Evolutionary conservation across 371 early-diverging fungal genomes (phyloP), one percentile per base, ranked within the genome.

Genomic region (Fennellomyces sp.): DNA sequence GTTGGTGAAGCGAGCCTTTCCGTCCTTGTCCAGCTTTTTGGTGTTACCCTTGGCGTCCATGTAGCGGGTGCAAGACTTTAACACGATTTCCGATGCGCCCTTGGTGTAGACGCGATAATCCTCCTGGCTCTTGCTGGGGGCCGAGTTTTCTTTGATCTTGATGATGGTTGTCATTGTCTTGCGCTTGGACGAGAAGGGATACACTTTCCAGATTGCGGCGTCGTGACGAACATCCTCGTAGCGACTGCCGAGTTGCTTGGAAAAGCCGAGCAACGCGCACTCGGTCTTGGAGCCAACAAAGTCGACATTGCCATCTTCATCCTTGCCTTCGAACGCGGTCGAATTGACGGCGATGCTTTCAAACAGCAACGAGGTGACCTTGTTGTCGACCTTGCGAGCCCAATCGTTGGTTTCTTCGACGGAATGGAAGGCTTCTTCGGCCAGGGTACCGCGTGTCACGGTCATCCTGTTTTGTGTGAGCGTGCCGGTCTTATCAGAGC

Each of bases 401-500:
- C 79, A 77, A 1, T 64, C 52, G 39, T 75, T 71, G 23, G 31
- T 60, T 1, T 65, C 60, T 38, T 76, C 72, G 15, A 59, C 58
- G 0, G 56, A 54, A 4, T 63, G 53, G 47, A 91, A 81, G 19
- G 69, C 56, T 59, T 73, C 62, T 35, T 80, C 65, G 27, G 81
- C 82, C 12, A 89, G 54, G 7, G 73, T 66, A 29, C 90, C 92
- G 58, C 88, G 82, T 11, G 93, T 94, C 4, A 97, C 94, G 1
- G 95, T 94, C 97, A 98, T 97, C 56, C 82, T 84, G 85, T 98
- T 98, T 73, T 93, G 90, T 0, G 97, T 97, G 56, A 97, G 78
- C 2, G 97, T 97, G 31, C 97, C 99, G 3, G 97, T 97, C 81
- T 97, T 97, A 80, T 98, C 98, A 0, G 94, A 91, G 80, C 98